Conservation (phyloP, 805 yeast genomes). For the Lipomyces anomalus region DNA sequence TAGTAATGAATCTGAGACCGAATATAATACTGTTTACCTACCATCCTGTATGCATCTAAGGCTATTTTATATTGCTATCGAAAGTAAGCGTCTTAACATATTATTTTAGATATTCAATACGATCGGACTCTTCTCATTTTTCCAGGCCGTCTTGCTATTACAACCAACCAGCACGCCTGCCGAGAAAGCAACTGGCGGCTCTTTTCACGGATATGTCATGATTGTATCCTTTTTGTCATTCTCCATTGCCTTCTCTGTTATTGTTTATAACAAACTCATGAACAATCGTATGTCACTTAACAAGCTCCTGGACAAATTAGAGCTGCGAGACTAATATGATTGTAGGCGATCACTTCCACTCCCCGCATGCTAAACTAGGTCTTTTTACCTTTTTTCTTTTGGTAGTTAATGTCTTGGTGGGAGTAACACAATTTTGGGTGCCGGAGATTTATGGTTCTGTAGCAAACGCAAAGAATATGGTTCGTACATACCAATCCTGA, state of each 20-base stretch:
- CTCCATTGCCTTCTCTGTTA: constrained; percentile 22
- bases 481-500: constrained; percentile 1
- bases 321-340: too few species aligned
- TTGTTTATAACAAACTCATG: constrained; percentile 25
- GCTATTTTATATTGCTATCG: neutral
- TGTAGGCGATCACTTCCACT: constrained; percentile 24
- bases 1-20: constrained; percentile 11
- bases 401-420: constrained; percentile 21
- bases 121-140: constrained; percentile 26
- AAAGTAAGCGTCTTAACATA: neutral
- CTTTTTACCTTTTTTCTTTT: constrained; percentile 22
- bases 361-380: constrained; percentile 31
- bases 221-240: constrained; percentile 17
- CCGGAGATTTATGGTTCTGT: constrained; percentile 29
- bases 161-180: constrained; percentile 25
- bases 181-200: constrained; percentile 27
- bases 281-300: too few species aligned
- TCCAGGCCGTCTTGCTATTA: constrained; percentile 28
- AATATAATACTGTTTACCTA: constrained; percentile 27
- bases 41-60: constrained; percentile 26
- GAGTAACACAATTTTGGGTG: constrained; percentile 29
- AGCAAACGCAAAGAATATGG: constrained; percentile 25
- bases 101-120: constrained; percentile 16
- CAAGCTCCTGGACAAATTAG: too few species aligned
- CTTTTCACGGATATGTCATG: constrained; percentile 29